A percentile compares a stretch with the other conserved stretches of the same genome.
phyloP scores from a whole-genome alignment of 768 basidiomycete species.

The Tylopilus intermedius region DNA sequence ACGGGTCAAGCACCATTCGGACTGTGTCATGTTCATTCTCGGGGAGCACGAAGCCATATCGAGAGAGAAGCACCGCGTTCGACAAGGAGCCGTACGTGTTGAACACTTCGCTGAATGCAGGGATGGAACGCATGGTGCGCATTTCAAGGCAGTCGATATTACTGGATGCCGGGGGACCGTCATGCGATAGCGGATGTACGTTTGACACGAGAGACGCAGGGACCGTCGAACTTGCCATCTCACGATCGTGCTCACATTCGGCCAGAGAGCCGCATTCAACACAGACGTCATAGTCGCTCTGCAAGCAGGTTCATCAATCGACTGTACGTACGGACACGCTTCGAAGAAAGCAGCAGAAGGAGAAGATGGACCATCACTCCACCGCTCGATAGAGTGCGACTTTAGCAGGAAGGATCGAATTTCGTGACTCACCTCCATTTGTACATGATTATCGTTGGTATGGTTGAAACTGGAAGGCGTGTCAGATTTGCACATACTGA shows the following conservation, averaged over 20 bases:
- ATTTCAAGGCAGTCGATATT: conserved; percentile 55
- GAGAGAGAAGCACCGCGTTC: conserved; percentile 61
- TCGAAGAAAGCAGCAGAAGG: background rate
- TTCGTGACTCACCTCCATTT: conserved; percentile 55
- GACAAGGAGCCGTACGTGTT: conserved; percentile 71
- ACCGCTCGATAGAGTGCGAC: conserved; percentile 19
- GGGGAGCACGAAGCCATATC: conserved; percentile 74
- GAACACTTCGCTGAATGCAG: conserved; percentile 54
- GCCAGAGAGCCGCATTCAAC: conserved; percentile 60
- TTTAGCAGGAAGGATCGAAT: conserved; percentile 12
- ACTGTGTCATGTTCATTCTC: conserved; percentile 65
- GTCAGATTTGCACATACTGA: conserved; percentile 14
- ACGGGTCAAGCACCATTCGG: conserved; percentile 27
- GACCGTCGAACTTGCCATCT: conserved; percentile 10
- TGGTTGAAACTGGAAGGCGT: conserved; percentile 62
- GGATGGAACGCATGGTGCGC: conserved; percentile 53
- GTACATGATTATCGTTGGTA: conserved; percentile 59
- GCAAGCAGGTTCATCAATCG: conserved; percentile 15
- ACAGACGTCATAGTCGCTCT: conserved; percentile 76
- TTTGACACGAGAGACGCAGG: background rate
- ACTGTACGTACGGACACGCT: conserved; percentile 1
- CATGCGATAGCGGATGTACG: conserved; percentile 12
- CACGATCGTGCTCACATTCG: conserved; percentile 63
- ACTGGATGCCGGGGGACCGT: conserved; percentile 6
- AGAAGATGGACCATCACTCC: conserved; percentile 2